Evolutionary conservation across 2,329 filamentous ascomycete genomes (phyloP).

Genomic region (Penicillium expansum): DNA sequence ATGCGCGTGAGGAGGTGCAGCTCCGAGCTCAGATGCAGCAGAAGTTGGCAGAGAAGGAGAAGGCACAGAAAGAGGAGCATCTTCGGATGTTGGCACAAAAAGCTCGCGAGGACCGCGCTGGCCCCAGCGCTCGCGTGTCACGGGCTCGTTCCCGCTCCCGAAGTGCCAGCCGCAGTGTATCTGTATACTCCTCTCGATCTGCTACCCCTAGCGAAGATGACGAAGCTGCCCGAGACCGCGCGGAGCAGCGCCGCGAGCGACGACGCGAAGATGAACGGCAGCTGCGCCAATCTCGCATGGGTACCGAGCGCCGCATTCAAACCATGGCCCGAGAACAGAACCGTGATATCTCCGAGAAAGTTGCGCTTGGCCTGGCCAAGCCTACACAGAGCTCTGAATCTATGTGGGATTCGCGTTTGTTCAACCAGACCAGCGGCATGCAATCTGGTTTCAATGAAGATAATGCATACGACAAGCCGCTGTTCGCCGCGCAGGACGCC

Average conservation of each 20-base stretch:
- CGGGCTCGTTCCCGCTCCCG: constrained; percentile 49
- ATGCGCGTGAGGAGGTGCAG: constrained; percentile 92
- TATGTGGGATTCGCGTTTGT: constrained; percentile 95
- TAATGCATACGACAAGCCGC: constrained; percentile 92
- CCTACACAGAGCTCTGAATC: constrained; percentile 87
- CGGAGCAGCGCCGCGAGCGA: constrained; percentile 72
- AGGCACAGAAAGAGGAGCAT: constrained; percentile 88
- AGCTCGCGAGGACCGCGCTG: constrained; percentile 75
- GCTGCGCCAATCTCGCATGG: constrained; percentile 91
- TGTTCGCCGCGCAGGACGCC: constrained; percentile 93
- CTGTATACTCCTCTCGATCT: constrained; percentile 45
- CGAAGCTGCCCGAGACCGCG: constrained; percentile 70
- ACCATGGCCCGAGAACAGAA: constrained; percentile 94
- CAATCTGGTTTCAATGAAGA: constrained; percentile 94
- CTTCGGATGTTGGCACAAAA: constrained; percentile 84
- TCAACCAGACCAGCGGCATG: constrained; percentile 91
- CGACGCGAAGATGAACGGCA: constrained; percentile 83
- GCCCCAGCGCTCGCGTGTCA: constrained; percentile 50
- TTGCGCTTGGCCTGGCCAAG: constrained; percentile 90
- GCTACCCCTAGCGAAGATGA: constrained; percentile 60
- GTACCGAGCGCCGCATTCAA: constrained; percentile 84
- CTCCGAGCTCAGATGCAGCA: constrained; percentile 94
- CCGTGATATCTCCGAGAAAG: constrained; percentile 95
- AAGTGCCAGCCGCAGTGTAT: constrained; percentile 42
- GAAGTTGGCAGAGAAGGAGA: constrained; percentile 92